phyloP scores from a whole-genome alignment of 2,329 filamentous ascomycete genomes.

The Curvularia eragrostidis region DNA sequence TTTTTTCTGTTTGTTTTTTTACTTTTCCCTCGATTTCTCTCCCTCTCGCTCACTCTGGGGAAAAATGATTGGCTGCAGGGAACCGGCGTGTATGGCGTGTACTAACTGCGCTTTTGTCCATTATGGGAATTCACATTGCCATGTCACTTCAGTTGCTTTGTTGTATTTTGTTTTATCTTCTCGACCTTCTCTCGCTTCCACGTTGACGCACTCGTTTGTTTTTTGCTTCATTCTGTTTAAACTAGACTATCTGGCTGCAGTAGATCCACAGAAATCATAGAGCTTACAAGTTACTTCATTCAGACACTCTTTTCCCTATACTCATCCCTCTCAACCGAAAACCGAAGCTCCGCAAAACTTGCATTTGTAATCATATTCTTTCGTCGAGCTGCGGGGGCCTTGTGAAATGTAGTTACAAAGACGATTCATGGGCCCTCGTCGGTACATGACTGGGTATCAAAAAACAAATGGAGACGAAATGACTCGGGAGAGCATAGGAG shows the following conservation, averaged over 20 bases:
- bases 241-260: neutral
- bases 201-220: neutral
- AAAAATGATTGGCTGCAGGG: neutral
- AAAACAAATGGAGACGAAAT: slow-evolving; percentile 13
- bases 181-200: neutral
- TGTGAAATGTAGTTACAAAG: neutral
- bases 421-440: slow-evolving; percentile 1
- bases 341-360: neutral
- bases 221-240: neutral
- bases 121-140: neutral
- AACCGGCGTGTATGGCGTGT: neutral
- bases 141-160: neutral
- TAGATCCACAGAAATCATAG: neutral
- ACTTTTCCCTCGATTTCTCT: neutral
- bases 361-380: neutral
- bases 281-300: neutral
- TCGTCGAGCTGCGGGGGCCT: neutral
- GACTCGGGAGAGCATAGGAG: neutral
- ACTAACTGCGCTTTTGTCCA: too few relatives aligned
- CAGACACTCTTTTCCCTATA: neutral
- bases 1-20: neutral
- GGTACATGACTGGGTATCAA: slow-evolving; percentile 18
- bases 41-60: neutral
- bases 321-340: neutral
- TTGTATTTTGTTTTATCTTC: neutral